A percentile compares a stretch with the other conserved stretches of the same genome.
These are phyloP conservation scores for Lactarius deliciosus DNA, from an alignment of 768 basidiomycete genomes.

Conservation along the genomic window DNA sequence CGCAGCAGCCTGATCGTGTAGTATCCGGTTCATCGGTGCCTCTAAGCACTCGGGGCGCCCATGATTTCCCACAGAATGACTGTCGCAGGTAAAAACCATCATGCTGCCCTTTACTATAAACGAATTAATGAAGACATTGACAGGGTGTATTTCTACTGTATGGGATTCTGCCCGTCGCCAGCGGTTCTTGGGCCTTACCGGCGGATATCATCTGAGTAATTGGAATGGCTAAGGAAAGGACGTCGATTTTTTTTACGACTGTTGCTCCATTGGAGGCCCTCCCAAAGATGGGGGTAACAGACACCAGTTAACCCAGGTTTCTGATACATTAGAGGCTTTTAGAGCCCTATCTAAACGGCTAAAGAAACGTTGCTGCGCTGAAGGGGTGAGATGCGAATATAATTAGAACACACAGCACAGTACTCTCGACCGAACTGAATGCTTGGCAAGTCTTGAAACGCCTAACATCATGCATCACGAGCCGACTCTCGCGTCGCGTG, in stretches of 20 bases:
- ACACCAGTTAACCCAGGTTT: no score
- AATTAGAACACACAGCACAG: no score
- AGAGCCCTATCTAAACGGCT: no score
- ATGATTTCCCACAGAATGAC: conserved; percentile 27
- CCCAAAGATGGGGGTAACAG: conserved; percentile 40
- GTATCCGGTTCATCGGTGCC: conserved; percentile 21
- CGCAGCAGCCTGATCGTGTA: no score
- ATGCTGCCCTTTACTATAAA: neutral
- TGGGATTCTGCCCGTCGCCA: conserved; percentile 52
- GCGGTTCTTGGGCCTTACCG: conserved; percentile 31
- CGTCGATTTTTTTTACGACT: no score
- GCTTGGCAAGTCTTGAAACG: neutral
- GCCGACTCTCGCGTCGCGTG: neutral
- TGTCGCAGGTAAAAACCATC: conserved; percentile 18
- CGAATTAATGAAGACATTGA: neutral
- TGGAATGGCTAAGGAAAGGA: no score
- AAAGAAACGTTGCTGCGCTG: no score
- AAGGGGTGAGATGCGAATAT: no score
- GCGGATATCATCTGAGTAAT: conserved; percentile 25
- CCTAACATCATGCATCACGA: neutral
- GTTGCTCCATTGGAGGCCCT: no score
- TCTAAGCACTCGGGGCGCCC: conserved; percentile 16
- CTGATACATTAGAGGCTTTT: no score
- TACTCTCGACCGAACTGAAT: no score
- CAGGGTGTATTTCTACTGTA: conserved; percentile 53